Evolutionary conservation across 2,329 filamentous ascomycete genomes (phyloP).

Genomic region (Tolypocladium endophyticum): DNA sequence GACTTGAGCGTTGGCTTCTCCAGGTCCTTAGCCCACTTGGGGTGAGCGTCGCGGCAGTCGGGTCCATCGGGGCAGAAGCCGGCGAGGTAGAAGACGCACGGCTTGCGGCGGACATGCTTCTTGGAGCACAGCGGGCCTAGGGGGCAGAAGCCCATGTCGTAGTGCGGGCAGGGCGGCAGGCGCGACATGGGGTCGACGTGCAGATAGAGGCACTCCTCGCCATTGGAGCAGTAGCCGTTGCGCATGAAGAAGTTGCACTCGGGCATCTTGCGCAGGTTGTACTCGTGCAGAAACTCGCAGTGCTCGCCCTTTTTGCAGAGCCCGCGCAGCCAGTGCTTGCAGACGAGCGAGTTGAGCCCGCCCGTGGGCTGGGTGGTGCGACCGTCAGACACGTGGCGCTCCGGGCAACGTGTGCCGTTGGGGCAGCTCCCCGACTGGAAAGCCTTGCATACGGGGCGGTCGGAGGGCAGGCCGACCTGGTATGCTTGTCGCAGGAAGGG

Average conservation of each 20-base stretch:
- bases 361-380: slow-evolving; percentile 23
- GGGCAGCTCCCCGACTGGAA: slow-evolving; percentile 83
- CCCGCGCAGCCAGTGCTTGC: slow-evolving; percentile 96
- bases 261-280: slow-evolving; percentile 95
- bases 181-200: slow-evolving; percentile 78
- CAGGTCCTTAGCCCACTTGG: slow-evolving; percentile 67
- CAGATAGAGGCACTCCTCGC: slow-evolving; percentile 90
- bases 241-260: slow-evolving; percentile 95
- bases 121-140: slow-evolving; percentile 80
- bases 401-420: slow-evolving; percentile 70
- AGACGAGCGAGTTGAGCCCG: slow-evolving; percentile 74
- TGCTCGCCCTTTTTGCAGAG: slow-evolving; percentile 95
- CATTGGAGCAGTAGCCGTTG: slow-evolving; percentile 91
- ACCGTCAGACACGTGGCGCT: slow-evolving; percentile 56
- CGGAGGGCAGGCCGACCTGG: slow-evolving; percentile 70
- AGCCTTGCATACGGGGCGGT: slow-evolving; percentile 74
- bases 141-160: slow-evolving; percentile 90
- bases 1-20: slow-evolving; percentile 65
- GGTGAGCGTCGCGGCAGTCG: slow-evolving; percentile 69
- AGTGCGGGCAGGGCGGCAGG: slow-evolving; percentile 75
- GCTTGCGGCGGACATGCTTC: slow-evolving; percentile 71
- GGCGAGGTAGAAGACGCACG: slow-evolving; percentile 80
- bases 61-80: slow-evolving; percentile 85
- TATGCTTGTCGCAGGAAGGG: slow-evolving; percentile 77
- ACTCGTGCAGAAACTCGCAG: slow-evolving; percentile 98